Evolutionary conservation across 2,329 filamentous ascomycete genomes (phyloP).

Genomic region (Aureobasidium melanogenum): DNA sequence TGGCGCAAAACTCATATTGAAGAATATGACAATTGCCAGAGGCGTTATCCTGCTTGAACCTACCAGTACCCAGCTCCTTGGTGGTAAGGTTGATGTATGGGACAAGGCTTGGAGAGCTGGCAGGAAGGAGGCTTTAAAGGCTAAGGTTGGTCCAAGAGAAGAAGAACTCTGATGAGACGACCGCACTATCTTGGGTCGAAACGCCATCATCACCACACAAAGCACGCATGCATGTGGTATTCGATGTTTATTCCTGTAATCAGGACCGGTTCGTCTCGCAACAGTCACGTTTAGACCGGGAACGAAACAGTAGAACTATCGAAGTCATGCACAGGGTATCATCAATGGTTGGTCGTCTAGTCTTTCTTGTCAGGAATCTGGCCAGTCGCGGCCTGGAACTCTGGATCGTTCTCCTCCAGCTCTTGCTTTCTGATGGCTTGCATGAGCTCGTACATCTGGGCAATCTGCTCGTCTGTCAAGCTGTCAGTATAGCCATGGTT

Average conservation of each 20-base stretch:
- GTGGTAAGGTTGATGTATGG: slow-evolving; percentile 75
- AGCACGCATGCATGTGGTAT: neutral
- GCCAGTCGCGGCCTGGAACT: slow-evolving; percentile 17
- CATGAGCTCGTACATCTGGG: slow-evolving; percentile 92
- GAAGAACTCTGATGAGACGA: slow-evolving; percentile 15
- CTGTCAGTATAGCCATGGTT: neutral
- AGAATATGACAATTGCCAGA: slow-evolving; percentile 57
- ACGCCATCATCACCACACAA: neutral
- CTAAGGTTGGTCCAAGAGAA: slow-evolving; percentile 25
- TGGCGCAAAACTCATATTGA: slow-evolving; percentile 72
- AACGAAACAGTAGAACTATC: no score
- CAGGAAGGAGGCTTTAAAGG: slow-evolving; percentile 60
- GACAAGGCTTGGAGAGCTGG: slow-evolving; percentile 69
- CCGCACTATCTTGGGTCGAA: neutral
- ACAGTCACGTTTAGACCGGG: neutral
- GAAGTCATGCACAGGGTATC: neutral
- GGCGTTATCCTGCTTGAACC: slow-evolving; percentile 74
- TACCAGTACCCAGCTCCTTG: slow-evolving; percentile 59
- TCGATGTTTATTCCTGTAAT: neutral
- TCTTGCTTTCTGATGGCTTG: slow-evolving; percentile 58
- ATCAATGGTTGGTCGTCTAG: neutral
- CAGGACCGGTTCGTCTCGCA: neutral
- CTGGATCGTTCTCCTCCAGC: slow-evolving; percentile 38
- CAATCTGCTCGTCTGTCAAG: slow-evolving; percentile 73
- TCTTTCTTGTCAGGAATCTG: neutral